Percentiles rank a stretch among this genome's conserved stretches.
Conservation (phyloP, 1,284 basidiomycete species). For the Rhodotorula sp. region DNA sequence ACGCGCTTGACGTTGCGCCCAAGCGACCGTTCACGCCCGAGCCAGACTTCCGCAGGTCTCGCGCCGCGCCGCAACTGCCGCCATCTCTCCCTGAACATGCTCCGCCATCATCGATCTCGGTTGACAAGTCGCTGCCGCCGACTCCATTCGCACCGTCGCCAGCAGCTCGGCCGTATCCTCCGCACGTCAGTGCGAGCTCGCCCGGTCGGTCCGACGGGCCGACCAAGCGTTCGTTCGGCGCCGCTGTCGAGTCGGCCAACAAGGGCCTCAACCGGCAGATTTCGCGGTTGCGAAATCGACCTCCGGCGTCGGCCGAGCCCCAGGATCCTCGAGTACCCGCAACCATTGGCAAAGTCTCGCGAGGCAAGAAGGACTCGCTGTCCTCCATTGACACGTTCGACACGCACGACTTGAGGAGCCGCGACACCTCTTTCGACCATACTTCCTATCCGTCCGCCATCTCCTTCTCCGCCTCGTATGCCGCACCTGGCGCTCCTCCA, state of each 20-base stretch:
- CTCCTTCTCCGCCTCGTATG: neutral
- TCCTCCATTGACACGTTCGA: conserved; percentile 15
- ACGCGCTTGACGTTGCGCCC: neutral
- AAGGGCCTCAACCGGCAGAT: conserved; percentile 5
- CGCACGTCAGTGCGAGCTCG: neutral
- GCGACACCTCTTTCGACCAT: conserved; percentile 7
- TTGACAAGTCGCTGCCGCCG: conserved; percentile 38
- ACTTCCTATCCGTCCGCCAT: neutral
- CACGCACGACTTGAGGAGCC: neutral
- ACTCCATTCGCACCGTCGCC: conserved; percentile 12
- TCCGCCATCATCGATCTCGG: neutral
- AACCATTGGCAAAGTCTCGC: conserved; percentile 15
- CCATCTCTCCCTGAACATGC: neutral
- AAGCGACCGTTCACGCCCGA: conserved; percentile 5
- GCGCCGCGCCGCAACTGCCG: neutral
- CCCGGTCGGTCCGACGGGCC: neutral
- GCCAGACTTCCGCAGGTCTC: neutral
- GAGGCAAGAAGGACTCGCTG: conserved; percentile 5
- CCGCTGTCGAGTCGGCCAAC: neutral
- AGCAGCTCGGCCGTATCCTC: neutral
- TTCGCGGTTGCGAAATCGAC: conserved; percentile 15
- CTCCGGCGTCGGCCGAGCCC: neutral
- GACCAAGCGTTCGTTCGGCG: neutral
- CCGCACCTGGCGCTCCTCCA: neutral
- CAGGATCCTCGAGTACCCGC: conserved; percentile 1